Evolutionary conservation across 2,329 filamentous ascomycete genomes (phyloP), one percentile per base, ranked within the genome.

Genomic region (Camillea tinctor): DNA sequence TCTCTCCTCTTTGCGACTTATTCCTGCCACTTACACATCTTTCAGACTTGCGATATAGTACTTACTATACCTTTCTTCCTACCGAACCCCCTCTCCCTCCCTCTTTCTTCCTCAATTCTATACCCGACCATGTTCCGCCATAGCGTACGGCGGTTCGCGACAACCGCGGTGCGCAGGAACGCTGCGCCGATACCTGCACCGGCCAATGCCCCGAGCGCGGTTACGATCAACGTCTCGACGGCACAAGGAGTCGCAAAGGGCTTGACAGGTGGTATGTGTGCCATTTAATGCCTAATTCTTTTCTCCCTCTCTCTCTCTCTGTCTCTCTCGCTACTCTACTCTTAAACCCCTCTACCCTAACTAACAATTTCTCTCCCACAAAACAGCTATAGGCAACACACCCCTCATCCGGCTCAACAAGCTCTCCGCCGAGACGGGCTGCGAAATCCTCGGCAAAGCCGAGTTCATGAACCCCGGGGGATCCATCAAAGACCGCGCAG

Each of bases 381-480:
- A 50, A 60, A 53, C 66, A 97, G 95, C 95, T 58, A 98, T 99
- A 79, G 95, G 95, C 65, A 98, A 98, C 77, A 99, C 95, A 0
- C 94, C 95, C 1, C 85, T 99, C 57, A 96, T 99, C 75, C 89
- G 91, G 54, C 83, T 99, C 55, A 94, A 96, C 77, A 86, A 83
- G 63, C 88, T 98, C 68, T 98, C 94, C 49, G 87, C 92, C 61
- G 85, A 96, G 73, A 98, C 95, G 0, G 93, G 93, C 66, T 98
- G 95, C 83, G 91, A 96, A 69, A 82, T 99, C 60, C 88, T 98
- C 49, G 95, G 94, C 72, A 99, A 99, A 77, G 93, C 95, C 70
- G 95, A 99, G 76, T 99, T 99, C 80, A 95, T 96, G 83, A 99
- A 99, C 81, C 95, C 95, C 1, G 95, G 95, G 68, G 95, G 95